Percentiles rank a stretch among this genome's conserved stretches.
Conservation (phyloP, 441 rosid genomes). For the Erodium chrysanthum region DNA sequence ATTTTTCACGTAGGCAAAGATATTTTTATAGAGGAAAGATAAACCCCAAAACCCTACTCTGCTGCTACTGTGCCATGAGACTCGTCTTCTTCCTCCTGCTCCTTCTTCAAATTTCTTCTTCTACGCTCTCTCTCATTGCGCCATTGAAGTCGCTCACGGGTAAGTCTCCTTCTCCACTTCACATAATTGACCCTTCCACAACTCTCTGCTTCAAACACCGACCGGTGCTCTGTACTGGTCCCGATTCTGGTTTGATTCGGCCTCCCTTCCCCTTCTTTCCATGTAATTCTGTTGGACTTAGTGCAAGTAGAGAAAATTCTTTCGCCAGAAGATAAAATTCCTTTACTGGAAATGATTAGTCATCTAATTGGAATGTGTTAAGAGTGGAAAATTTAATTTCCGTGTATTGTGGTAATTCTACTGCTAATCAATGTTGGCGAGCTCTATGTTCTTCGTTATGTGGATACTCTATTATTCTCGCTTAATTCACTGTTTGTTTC, state of each 20-base stretch:
- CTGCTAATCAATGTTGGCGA: not conserved
- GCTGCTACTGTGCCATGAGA: not conserved
- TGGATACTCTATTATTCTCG: not conserved
- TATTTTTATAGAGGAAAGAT: constrained; percentile 22
- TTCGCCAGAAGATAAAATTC: not conserved
- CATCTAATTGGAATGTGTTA: not conserved
- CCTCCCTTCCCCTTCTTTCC: not conserved
- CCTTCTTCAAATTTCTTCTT: constrained; percentile 10
- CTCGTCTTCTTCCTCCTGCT: constrained; percentile 15
- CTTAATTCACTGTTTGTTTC: constrained; percentile 14
- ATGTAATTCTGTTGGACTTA: not conserved
- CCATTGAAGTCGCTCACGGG: constrained; percentile 5
- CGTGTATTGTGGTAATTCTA: not conserved
- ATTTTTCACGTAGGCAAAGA: not conserved
- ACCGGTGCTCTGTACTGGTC: not conserved
- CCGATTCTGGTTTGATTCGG: not conserved
- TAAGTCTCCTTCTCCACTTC: not conserved
- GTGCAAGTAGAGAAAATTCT: not conserved
- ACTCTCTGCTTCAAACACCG: not conserved
- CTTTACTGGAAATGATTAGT: not conserved
- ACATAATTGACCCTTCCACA: constrained; percentile 1
- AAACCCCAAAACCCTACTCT: constrained; percentile 87
- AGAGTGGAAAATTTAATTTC: not conserved
- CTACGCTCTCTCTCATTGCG: constrained; percentile 2
- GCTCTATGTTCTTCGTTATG: not conserved